A percentile compares a stretch with the other conserved stretches of the same genome.
These are phyloP conservation scores for Jatropha curcas DNA, from an alignment of 345 rosid species.

Conservation along the genomic window DNA sequence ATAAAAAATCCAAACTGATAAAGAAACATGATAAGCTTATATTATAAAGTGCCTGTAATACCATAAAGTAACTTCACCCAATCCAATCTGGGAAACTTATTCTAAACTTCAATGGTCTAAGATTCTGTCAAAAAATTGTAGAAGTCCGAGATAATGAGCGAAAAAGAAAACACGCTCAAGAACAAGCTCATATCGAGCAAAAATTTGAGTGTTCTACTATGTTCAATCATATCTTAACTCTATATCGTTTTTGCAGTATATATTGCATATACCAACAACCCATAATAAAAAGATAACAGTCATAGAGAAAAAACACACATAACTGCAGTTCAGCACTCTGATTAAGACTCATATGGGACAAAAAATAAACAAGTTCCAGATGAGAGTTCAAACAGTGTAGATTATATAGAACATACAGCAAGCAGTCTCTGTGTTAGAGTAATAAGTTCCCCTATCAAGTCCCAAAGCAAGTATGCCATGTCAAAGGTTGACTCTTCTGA, in stretches of 20 bases:
- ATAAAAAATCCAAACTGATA: not conserved
- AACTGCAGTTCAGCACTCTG: not conserved
- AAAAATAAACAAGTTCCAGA: constrained; percentile 2
- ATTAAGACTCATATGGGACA: not conserved
- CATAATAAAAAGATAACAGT: not conserved
- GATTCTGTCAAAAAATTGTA: too few species aligned
- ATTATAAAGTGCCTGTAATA: not conserved
- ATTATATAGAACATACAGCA: constrained; percentile 52
- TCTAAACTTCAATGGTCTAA: not conserved
- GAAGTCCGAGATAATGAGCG: too few species aligned
- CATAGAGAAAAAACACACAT: not conserved
- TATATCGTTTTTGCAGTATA: too few species aligned
- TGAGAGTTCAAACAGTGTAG: constrained; percentile 5
- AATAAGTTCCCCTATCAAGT: constrained; percentile 53
- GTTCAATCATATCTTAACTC: too few species aligned
- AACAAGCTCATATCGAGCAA: too few species aligned
- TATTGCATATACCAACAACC: not conserved
- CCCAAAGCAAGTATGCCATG: constrained; percentile 56
- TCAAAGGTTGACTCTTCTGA: constrained; percentile 34
- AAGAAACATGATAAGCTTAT: not conserved
- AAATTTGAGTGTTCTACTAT: too few species aligned
- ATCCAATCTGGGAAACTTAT: not conserved
- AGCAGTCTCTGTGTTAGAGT: constrained; percentile 57
- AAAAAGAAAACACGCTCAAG: too few species aligned
- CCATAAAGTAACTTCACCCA: not conserved